Evolutionary conservation across 441 rosid genomes (phyloP).

Genomic region (Gossypium schwendimanii): DNA sequence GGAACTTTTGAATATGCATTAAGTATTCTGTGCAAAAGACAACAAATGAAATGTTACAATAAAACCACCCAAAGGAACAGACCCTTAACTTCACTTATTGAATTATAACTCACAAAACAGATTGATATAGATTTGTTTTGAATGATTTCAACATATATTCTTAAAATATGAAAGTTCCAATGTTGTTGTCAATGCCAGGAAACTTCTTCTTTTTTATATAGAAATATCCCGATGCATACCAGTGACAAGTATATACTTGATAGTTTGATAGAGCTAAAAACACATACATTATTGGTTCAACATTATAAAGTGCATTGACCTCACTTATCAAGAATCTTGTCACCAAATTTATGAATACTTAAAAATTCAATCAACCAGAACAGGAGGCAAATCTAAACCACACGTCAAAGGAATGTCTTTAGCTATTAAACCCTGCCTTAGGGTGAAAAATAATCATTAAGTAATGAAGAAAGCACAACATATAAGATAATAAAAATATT

Average conservation of each 20-base stretch:
- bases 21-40: conserved; percentile 42
- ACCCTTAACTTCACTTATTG: not conserved
- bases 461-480: not conserved
- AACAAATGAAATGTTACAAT: conserved; percentile 7
- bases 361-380: not conserved
- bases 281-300: not conserved
- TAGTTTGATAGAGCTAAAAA: not conserved
- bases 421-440: not conserved
- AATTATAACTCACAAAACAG: not conserved
- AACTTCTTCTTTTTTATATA: not conserved
- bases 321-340: not conserved
- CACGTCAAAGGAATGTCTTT: not conserved
- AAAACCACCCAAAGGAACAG: not conserved
- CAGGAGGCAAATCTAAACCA: not conserved
- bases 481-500: not conserved
- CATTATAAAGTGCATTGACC: not conserved
- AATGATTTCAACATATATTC: not conserved
- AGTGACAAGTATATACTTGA: not conserved
- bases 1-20: conserved; percentile 63
- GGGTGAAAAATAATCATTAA: not conserved
- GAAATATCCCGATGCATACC: not conserved
- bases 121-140: not conserved
- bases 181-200: not conserved
- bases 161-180: not conserved
- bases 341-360: not conserved